A percentile compares a stretch with the other conserved stretches of the same genome.
phyloP scores from a whole-genome alignment of 2,329 filamentous ascomycete genomes.

The Bipolaris gigantea region DNA sequence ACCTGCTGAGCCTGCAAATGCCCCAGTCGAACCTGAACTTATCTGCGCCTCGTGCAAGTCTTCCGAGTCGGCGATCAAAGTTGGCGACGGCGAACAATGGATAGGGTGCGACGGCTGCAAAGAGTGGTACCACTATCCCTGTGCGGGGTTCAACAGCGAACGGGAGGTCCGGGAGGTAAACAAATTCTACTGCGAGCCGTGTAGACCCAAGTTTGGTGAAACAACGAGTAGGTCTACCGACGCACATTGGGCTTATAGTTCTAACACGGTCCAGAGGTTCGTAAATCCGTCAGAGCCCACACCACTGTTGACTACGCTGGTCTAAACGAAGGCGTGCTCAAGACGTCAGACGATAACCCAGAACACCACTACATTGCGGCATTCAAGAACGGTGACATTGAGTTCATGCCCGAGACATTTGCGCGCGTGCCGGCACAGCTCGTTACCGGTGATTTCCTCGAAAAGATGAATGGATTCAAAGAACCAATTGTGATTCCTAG shows the following conservation, averaged over 20 bases:
- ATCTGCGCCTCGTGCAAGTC: slow-evolving; percentile 62
- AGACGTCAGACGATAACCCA: slow-evolving; percentile 64
- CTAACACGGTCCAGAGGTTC: slow-evolving; percentile 52
- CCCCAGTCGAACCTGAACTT: slow-evolving; percentile 42
- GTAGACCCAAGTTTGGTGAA: slow-evolving; percentile 61
- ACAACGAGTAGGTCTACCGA: slow-evolving; percentile 57
- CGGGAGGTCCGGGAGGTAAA: slow-evolving; percentile 67
- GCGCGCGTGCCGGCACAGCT: slow-evolving; percentile 65
- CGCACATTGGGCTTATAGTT: slow-evolving; percentile 26
- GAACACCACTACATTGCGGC: slow-evolving; percentile 70
- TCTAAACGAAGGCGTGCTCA: slow-evolving; percentile 66
- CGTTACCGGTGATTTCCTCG: slow-evolving; percentile 64
- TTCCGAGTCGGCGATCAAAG: slow-evolving; percentile 55
- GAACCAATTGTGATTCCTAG: slow-evolving; percentile 70
- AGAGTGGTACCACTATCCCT: slow-evolving; percentile 68
- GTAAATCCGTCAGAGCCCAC: slow-evolving; percentile 66
- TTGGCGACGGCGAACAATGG: slow-evolving; percentile 62
- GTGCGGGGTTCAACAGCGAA: slow-evolving; percentile 66
- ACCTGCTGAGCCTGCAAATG: slow-evolving; percentile 11
- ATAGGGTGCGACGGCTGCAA: slow-evolving; percentile 70
- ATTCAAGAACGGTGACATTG: slow-evolving; percentile 66
- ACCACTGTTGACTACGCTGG: slow-evolving; percentile 70
- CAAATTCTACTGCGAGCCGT: slow-evolving; percentile 66
- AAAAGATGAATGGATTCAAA: slow-evolving; percentile 64
- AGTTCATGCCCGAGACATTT: slow-evolving; percentile 63